These are phyloP conservation scores for Purpureocillium takamizusanense DNA, from an alignment of 2,329 filamentous ascomycete species.

Conservation along the genomic window DNA sequence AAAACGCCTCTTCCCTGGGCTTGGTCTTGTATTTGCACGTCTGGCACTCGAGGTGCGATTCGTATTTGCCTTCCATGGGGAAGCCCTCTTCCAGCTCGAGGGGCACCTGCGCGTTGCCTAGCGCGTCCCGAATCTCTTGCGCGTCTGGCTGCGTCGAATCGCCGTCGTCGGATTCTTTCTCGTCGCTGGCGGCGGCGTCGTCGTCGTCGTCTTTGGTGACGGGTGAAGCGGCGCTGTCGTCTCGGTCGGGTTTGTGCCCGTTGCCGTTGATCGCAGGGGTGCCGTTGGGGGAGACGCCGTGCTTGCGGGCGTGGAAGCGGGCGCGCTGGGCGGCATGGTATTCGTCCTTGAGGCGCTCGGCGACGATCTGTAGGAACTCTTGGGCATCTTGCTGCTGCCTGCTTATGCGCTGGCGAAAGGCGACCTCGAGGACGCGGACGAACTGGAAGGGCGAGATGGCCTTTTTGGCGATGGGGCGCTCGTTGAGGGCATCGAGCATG, in stretches of 20 bases:
- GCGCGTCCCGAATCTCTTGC: conserved; percentile 7
- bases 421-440: conserved; percentile 71
- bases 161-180: background rate
- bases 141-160: too few relatives aligned
- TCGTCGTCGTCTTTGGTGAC: conserved; percentile 1
- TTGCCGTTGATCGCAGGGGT: conserved; percentile 8
- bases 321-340: conserved; percentile 79
- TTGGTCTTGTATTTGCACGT: conserved; percentile 85
- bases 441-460: conserved; percentile 84
- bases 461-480: conserved; percentile 87
- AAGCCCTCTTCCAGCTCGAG: conserved; percentile 61
- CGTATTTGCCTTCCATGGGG: conserved; percentile 82
- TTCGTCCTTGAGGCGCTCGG: conserved; percentile 87
- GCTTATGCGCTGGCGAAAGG: conserved; percentile 85
- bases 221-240: background rate
- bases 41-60: conserved; percentile 92
- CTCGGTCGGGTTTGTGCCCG: conserved; percentile 8
- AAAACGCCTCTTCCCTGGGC: conserved; percentile 75
- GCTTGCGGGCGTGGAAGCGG: conserved; percentile 43
- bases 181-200: background rate
- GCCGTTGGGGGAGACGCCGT: conserved; percentile 10
- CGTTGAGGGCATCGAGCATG: conserved; percentile 85
- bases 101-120: conserved; percentile 13
- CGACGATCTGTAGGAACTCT: conserved; percentile 90
- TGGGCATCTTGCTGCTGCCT: conserved; percentile 96